Percentiles rank a stretch among this genome's conserved stretches.
These are phyloP conservation scores for Zygosaccharomyces pseudorouxii DNA, from an alignment of 805 yeast genomes.

Conservation along the genomic window DNA sequence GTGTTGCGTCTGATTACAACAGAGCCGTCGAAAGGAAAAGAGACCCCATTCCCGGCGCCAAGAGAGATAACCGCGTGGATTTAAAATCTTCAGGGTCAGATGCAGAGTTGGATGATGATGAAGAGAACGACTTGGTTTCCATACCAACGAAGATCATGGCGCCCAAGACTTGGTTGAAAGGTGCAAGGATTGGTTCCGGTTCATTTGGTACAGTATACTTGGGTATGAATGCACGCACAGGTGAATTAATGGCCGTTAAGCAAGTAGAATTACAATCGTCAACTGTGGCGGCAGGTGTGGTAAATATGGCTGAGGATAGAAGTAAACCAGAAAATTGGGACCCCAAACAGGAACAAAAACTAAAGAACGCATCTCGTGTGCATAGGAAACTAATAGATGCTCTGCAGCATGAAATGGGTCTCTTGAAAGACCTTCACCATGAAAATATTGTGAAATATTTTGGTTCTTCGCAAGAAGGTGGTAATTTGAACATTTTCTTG, in stretches of 20 bases:
- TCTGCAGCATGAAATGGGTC: slow-evolving; percentile 70
- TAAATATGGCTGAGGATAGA: slow-evolving; percentile 15
- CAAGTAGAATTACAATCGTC: slow-evolving; percentile 69
- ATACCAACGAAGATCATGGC: slow-evolving; percentile 40
- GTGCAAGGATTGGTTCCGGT: slow-evolving; percentile 91
- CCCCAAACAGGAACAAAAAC: slow-evolving; percentile 18
- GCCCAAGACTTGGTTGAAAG: slow-evolving; percentile 85
- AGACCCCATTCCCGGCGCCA: slow-evolving; percentile 2
- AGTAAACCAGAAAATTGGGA: slow-evolving; percentile 18
- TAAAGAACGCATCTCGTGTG: slow-evolving; percentile 27
- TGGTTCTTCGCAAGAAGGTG: slow-evolving; percentile 77
- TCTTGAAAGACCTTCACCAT: slow-evolving; percentile 77
- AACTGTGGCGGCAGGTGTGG: slow-evolving; percentile 34
- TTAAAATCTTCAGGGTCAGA: slow-evolving; percentile 20
- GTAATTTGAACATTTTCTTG: slow-evolving; percentile 69
- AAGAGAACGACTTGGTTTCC: slow-evolving; percentile 36
- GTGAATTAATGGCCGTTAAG: slow-evolving; percentile 95
- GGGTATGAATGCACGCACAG: slow-evolving; percentile 88
- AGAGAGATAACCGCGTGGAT: slow-evolving; percentile 17
- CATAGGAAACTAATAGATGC: slow-evolving; percentile 68
- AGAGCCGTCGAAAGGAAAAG: slow-evolving; percentile 4
- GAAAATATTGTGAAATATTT: slow-evolving; percentile 88
- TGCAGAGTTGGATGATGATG: slow-evolving; percentile 24
- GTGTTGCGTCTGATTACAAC: background rate
- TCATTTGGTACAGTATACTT: slow-evolving; percentile 90